phyloP scores from a whole-genome alignment of 208 protist genomes.

The Acanthamoeba culbertsoni region DNA sequence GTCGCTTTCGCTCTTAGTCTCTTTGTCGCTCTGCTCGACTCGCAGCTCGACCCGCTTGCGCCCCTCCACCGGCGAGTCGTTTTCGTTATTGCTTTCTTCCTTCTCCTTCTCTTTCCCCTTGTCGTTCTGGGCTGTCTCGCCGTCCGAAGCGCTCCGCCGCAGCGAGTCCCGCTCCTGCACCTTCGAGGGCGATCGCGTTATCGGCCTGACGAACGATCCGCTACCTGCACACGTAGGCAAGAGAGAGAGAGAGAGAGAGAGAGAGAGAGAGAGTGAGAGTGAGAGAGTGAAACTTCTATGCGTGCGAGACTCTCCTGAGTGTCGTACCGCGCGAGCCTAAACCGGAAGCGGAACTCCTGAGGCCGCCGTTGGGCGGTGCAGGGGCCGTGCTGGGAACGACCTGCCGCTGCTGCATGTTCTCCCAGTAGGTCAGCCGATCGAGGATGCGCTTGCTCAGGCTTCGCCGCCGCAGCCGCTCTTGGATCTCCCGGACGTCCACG shows the following conservation, averaged over 20 bases:
- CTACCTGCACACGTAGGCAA: neutral
- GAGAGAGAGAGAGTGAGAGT: neutral
- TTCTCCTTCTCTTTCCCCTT: neutral
- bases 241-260: neutral
- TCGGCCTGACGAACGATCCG: neutral
- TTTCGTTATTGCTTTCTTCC: neutral
- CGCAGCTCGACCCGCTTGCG: neutral
- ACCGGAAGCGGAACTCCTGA: no score
- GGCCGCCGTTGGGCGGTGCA: neutral
- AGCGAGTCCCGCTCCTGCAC: neutral
- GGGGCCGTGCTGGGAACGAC: neutral
- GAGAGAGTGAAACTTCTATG: no score
- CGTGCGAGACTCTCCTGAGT: neutral
- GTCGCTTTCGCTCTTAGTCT: neutral
- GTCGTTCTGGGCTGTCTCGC: neutral
- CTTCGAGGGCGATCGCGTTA: neutral
- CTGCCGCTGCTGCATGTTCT: slow-evolving; percentile 10
- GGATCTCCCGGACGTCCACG: neutral
- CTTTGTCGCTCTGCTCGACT: neutral
- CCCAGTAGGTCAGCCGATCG: slow-evolving; percentile 6
- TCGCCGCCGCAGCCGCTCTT: neutral
- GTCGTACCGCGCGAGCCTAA: neutral
- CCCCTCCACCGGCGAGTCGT: neutral
- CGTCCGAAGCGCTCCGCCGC: neutral
- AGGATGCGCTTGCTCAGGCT: slow-evolving; percentile 45